Evolutionary conservation across 768 basidiomycete species (phyloP).

Genomic region (Leccinum broughii): DNA sequence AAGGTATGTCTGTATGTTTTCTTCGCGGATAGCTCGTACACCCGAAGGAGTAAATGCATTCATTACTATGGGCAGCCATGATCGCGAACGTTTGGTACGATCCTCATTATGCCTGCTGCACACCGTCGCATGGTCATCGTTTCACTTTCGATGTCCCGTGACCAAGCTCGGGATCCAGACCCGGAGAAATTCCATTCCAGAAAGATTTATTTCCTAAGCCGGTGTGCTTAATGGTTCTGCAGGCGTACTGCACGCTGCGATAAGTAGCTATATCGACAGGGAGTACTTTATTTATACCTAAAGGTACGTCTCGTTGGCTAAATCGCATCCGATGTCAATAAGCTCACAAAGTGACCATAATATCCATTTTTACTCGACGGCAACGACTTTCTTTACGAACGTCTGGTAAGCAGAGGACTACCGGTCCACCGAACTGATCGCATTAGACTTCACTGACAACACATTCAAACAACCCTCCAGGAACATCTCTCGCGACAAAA

Average conservation of each 20-base stretch:
- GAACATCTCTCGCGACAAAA: constrained; percentile 11
- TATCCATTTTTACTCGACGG: no score
- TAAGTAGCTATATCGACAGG: no score
- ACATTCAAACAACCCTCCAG: not conserved
- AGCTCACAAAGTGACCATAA: no score
- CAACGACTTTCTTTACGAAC: constrained; percentile 1
- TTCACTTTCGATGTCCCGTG: constrained; percentile 5
- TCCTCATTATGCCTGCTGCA: no score
- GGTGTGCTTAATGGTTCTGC: no score
- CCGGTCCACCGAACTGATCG: not conserved
- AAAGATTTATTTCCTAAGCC: no score
- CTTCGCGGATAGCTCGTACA: not conserved
- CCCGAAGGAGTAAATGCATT: not conserved
- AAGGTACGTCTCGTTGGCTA: no score
- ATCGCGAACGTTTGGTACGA: constrained; percentile 12
- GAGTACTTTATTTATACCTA: no score
- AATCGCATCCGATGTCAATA: no score
- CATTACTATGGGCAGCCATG: constrained; percentile 5
- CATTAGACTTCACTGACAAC: not conserved
- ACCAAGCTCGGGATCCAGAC: constrained; percentile 15
- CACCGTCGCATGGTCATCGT: no score
- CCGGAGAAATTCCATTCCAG: constrained; percentile 11
- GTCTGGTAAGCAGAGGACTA: constrained; percentile 4
- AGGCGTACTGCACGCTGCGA: no score
- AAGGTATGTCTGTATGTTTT: not conserved